Base-by-base conservation (phyloP, 2,329 filamentous ascomycete genomes). In the Apiospora rasikravindrae region DNA sequence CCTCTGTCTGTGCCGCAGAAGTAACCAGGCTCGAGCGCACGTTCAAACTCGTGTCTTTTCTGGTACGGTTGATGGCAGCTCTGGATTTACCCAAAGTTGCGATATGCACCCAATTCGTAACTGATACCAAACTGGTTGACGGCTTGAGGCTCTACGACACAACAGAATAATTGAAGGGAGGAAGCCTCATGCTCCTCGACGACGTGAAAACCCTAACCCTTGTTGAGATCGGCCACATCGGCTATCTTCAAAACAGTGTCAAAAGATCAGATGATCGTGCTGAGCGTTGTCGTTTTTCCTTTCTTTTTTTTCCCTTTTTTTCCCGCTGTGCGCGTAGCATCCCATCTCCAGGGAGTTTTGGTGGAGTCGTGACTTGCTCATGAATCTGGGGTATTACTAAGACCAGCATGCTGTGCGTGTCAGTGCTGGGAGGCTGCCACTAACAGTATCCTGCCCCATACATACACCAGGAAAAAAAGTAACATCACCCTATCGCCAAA, bases 251-350 rank as follows among this genome's bases (percentile, higher is more conserved):
- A 64, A 64, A 64, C 57, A 64, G 57, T 64, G 57, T 13, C 29
- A 64, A 64, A 64, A 64, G 57, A 64, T 64, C 57, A 64, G 57
- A 64, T 64, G 57, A 64, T 64, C 33, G 57, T 19, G 33, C n/a
- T n/a, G 51, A 33, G 26, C 29, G 26, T 1, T 64, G 29, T 13
- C 37, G 29, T 16, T 10, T 64, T 40, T 24, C 3, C 10, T 40
- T n/a, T 24, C 22, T 40, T 33, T n/a, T 40, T 22, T n/a, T 61
- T 37, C 13, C 11, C 22, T 40, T 33, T n/a, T 40, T 22, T n/a
- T 61, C n/a, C 13, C 11, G 57, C 19, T 40, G 57, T 64, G 53
- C 33, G 53, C 33, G 53, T 29, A 61, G n/a, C 57, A 64, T 40
- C 57, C 13, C 33, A 64, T 19, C 6, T 64, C 57, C 57, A 22